Conservation (phyloP, 2,329 filamentous ascomycete genomes). For the Ophiostoma quercus region DNA sequence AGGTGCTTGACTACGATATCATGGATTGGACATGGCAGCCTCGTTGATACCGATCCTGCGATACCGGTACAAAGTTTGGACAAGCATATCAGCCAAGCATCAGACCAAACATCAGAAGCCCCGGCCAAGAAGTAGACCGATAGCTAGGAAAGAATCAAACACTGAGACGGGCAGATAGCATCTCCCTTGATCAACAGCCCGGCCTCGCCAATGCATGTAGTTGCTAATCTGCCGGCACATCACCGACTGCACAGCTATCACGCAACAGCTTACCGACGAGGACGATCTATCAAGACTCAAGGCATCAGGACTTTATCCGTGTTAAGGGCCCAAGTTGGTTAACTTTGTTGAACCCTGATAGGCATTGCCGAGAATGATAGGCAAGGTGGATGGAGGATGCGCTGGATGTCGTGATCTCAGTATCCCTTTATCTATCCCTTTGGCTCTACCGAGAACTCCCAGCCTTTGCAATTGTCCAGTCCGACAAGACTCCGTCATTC, state of each 20-base stretch:
- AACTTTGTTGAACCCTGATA: background rate
- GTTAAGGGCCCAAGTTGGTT: background rate
- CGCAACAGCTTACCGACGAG: background rate
- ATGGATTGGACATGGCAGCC: background rate
- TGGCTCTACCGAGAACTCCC: background rate
- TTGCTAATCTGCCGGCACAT: slow-evolving; percentile 1
- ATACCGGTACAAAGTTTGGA: background rate
- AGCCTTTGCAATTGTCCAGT: background rate
- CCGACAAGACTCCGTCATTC: background rate
- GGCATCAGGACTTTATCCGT: background rate
- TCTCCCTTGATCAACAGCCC: background rate
- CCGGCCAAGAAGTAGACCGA: no score
- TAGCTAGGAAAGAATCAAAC: no score
- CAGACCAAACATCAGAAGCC: no score
- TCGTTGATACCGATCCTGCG: background rate
- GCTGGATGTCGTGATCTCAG: background rate
- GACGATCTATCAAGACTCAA: background rate
- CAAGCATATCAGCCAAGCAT: no score
- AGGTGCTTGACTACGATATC: background rate
- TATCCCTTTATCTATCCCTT: background rate
- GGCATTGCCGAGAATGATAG: background rate
- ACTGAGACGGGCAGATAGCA: background rate
- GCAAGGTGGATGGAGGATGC: no score
- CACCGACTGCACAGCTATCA: background rate
- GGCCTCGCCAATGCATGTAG: background rate